Base-by-base conservation (phyloP, 106 monocot genomes). In the Phalaenopsis aphrodite region DNA sequence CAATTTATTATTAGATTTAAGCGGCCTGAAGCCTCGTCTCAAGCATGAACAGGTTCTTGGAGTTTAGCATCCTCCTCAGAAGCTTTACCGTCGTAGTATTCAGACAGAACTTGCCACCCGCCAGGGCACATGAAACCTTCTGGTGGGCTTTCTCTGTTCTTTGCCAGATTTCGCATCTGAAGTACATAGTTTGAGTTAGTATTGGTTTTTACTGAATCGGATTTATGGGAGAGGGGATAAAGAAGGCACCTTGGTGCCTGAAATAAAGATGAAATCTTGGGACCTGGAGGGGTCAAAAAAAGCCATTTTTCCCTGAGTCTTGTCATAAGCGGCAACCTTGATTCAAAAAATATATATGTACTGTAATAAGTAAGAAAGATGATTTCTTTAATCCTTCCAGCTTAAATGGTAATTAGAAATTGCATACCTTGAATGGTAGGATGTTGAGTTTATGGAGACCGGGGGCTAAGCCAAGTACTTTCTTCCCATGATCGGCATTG, bases 51-150 rank as follows among this genome's bases (percentile, higher is more conserved):
- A 43, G 89, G 81, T 79, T 92, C 82, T 2, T 84, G 88, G 48
- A 83, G 69, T 56, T 82, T 88, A 58, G 57, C 81, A 58, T 87
- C 87, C 24, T 85, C 81, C 17, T 84, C 58, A 78, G 83, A 21
- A 79, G 77, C 52, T 41, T 89, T 7, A 61, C 87, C 89, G 38
- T 92, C 87, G 42, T 98, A 98, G 43, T 74, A 74, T 14, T 98
- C 97, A 42, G 94, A 92, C 21, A 98, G 85, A 19, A 98, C 94
- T 79, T 94, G 86, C 97, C 97, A 98, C 43, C 97, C 97, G 41
- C 97, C 97, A 7, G 92, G 97, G 86, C 97, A 94, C 97, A 98
- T 98, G 78, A 98, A 98, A 3, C 97, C 97, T 64, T 94, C 92
- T 8, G 97, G 97, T 42, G 94, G 97, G 67, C 79, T 88, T 61